A percentile compares a stretch with the other conserved stretches of the same genome.
phyloP scores from a whole-genome alignment of 192 early-diverging fungal genomes.

The Powellomyces hirtus region DNA sequence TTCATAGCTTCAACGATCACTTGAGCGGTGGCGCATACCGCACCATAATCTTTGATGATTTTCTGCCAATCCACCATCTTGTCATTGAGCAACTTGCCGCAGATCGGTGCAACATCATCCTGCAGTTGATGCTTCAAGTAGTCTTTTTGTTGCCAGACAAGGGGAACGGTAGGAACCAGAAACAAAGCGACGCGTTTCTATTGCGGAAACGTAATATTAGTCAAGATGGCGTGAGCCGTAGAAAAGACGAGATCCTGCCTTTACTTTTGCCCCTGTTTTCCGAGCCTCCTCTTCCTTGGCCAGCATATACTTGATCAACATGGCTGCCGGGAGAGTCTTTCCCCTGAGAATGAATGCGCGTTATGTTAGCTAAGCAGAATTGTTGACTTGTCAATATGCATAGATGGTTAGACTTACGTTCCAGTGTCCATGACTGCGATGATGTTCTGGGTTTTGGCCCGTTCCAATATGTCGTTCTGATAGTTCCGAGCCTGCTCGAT shows the following conservation, averaged over 20 bases:
- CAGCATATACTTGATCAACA: conserved; percentile 79
- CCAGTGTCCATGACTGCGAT: conserved; percentile 92
- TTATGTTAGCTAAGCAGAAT: too few species aligned
- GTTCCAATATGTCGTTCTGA: conserved; percentile 66
- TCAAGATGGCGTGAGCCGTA: neutral
- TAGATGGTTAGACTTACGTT: too few species aligned
- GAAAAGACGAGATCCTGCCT: neutral
- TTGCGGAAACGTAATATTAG: neutral
- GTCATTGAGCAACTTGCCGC: conserved; percentile 60
- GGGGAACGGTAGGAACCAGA: conserved; percentile 81
- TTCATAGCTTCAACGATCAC: conserved; percentile 78
- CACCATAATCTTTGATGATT: conserved; percentile 56
- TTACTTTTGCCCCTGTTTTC: neutral
- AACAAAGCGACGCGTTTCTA: conserved; percentile 51
- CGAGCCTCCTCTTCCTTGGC: conserved; percentile 30
- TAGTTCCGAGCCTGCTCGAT: conserved; percentile 38
- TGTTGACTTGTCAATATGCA: too few species aligned
- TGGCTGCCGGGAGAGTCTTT: conserved; percentile 77
- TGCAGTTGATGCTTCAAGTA: conserved; percentile 73
- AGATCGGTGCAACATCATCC: conserved; percentile 58
- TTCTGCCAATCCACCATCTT: conserved; percentile 1
- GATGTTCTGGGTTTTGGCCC: conserved; percentile 69
- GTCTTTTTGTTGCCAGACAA: conserved; percentile 80
- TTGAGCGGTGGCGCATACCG: conserved; percentile 85
- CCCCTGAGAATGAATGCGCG: too few species aligned